Conservation (phyloP, 805 yeast genomes). For the Ogataea dorogensis region DNA sequence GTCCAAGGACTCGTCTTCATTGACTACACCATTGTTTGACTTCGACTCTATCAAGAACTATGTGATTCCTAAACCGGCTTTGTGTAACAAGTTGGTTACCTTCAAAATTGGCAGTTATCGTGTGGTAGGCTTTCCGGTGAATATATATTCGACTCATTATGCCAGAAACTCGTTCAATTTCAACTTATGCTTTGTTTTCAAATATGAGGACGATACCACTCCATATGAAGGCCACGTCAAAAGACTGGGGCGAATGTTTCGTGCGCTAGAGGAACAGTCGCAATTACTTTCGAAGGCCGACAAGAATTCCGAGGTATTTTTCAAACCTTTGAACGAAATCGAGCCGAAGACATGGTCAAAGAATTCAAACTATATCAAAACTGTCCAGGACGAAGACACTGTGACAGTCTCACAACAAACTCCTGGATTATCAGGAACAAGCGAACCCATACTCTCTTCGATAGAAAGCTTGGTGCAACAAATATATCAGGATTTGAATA, state of each 20-base stretch:
- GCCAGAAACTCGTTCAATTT: slow-evolving; percentile 91
- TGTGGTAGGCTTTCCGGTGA: slow-evolving; percentile 86
- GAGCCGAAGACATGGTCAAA: slow-evolving; percentile 16
- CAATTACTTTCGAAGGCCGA: slow-evolving; percentile 63
- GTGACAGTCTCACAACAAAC: slow-evolving; percentile 23
- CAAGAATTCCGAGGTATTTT: slow-evolving; percentile 43
- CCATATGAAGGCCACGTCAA: slow-evolving; percentile 85
- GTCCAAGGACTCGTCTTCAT: slow-evolving; percentile 35
- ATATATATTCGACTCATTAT: slow-evolving; percentile 68
- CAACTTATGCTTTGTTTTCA: slow-evolving; percentile 90
- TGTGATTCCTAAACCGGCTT: slow-evolving; percentile 88
- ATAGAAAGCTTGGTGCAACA: slow-evolving; percentile 82
- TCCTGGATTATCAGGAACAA: slow-evolving; percentile 22
- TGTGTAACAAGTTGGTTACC: slow-evolving; percentile 80
- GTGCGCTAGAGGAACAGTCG: slow-evolving; percentile 86
- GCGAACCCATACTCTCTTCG: slow-evolving; percentile 37
- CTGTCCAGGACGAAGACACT: slow-evolving; percentile 31
- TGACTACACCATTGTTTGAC: slow-evolving; percentile 52
- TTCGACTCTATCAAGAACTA: slow-evolving; percentile 88
- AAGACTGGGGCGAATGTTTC: slow-evolving; percentile 84
- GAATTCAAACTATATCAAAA: slow-evolving; percentile 30
- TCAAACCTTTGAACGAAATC: slow-evolving; percentile 26
- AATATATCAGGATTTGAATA: slow-evolving; percentile 89
- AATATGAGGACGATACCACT: slow-evolving; percentile 73
- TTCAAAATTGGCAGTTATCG: slow-evolving; percentile 67